These are phyloP conservation scores for Syzygium aqueum DNA, from an alignment of 345 rosid genomes.

Conservation along the genomic window DNA sequence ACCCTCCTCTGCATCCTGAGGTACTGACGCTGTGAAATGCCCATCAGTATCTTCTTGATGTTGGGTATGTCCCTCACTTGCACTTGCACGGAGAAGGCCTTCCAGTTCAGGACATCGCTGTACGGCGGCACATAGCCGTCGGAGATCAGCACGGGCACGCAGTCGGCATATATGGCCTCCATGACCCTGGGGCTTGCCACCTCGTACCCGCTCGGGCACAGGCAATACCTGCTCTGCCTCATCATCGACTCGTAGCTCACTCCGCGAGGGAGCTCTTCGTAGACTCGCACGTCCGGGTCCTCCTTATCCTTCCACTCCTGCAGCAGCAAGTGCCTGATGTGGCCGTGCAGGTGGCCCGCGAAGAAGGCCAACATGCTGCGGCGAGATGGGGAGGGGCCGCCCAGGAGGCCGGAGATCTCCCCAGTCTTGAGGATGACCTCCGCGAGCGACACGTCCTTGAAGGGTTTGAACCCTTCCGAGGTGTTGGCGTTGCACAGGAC, in stretches of 20 bases:
- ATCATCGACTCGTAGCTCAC: slow-evolving; percentile 39
- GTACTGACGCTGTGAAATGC: slow-evolving; percentile 14
- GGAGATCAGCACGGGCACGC: slow-evolving; percentile 57
- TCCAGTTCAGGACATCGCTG: slow-evolving; percentile 56
- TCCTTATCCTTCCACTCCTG: slow-evolving; percentile 43
- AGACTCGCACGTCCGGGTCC: slow-evolving; percentile 48
- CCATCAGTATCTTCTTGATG: slow-evolving; percentile 31
- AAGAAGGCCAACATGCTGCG: slow-evolving; percentile 62
- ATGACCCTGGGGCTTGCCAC: slow-evolving; percentile 49
- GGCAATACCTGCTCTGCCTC: slow-evolving; percentile 47
- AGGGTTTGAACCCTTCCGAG: slow-evolving; percentile 69
- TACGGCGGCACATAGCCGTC: slow-evolving; percentile 42
- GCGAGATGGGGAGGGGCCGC: slow-evolving; percentile 28
- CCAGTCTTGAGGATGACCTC: slow-evolving; percentile 61
- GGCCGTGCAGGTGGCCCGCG: slow-evolving; percentile 59
- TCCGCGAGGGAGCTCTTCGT: slow-evolving; percentile 28
- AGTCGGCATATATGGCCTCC: slow-evolving; percentile 58
- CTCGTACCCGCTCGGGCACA: slow-evolving; percentile 58
- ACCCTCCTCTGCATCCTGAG: slow-evolving; percentile 30
- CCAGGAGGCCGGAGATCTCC: slow-evolving; percentile 33
- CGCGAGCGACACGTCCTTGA: slow-evolving; percentile 62
- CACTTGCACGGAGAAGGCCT: slow-evolving; percentile 41
- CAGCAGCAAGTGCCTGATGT: slow-evolving; percentile 42
- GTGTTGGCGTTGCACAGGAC: slow-evolving; percentile 74
- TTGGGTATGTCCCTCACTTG: slow-evolving; percentile 27